phyloP scores from a whole-genome alignment of 225 moss, liverwort and hornwort genomes.

The Marchantia polymorpha region DNA sequence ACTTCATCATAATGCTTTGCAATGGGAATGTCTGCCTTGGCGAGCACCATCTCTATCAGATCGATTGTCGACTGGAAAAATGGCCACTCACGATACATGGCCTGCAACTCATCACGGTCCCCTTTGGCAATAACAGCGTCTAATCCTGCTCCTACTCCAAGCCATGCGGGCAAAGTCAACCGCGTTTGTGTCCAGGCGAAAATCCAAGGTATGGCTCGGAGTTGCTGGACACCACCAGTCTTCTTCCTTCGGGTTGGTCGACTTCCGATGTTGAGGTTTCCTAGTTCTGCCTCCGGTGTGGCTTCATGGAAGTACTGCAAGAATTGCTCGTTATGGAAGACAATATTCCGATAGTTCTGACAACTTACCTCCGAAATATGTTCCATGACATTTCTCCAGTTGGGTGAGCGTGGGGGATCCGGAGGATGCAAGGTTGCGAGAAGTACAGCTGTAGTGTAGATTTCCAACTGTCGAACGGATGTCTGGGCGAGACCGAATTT shows the following conservation, averaged over 20 bases:
- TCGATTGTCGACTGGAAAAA: constrained; percentile 89
- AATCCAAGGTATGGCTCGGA: constrained; percentile 88
- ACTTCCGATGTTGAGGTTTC: constrained; percentile 88
- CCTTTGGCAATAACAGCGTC: constrained; percentile 67
- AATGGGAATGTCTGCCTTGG: constrained; percentile 88
- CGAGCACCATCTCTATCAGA: constrained; percentile 87
- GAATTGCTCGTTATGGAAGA: constrained; percentile 69
- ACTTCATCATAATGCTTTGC: constrained; percentile 89
- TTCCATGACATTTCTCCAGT: constrained; percentile 86
- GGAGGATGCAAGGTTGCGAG: constrained; percentile 84
- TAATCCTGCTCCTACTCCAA: constrained; percentile 77
- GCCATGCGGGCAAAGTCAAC: constrained; percentile 81
- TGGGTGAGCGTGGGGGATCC: constrained; percentile 68
- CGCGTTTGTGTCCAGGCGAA: constrained; percentile 93
- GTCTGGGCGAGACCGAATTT: constrained; percentile 88
- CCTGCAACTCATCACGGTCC: constrained; percentile 70
- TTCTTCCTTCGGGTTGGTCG: constrained; percentile 79
- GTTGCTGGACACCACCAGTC: constrained; percentile 64
- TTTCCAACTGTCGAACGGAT: constrained; percentile 76
- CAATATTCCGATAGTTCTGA: constrained; percentile 67
- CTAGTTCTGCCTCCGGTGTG: constrained; percentile 87
- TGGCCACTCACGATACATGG: constrained; percentile 93
- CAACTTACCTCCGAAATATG: constrained; percentile 71
- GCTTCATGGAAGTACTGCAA: constrained; percentile 88
- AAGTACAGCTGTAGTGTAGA: constrained; percentile 82